Percentiles rank a stretch among this genome's conserved stretches.
phyloP scores from a whole-genome alignment of 257 asterid genomes.

The Penstemon eatonii region DNA sequence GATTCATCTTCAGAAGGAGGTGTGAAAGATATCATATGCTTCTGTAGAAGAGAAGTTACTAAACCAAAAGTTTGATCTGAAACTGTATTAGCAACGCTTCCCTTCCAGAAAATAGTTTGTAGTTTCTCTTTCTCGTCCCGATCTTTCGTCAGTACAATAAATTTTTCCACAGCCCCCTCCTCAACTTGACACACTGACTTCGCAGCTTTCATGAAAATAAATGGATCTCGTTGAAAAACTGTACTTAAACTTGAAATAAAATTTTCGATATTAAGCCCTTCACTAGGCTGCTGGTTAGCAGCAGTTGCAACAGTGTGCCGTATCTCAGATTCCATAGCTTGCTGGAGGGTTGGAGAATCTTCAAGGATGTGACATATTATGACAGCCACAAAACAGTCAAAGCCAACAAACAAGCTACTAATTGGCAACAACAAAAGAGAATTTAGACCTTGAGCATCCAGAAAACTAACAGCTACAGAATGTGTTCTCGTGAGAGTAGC shows the following conservation, averaged over 20 bases:
- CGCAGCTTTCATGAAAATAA: constrained; percentile 79
- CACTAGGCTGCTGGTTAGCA: constrained; percentile 77
- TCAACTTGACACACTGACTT: constrained; percentile 87
- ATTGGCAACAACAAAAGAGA: constrained; percentile 74
- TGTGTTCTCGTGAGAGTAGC: constrained; percentile 84
- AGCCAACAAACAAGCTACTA: constrained; percentile 81
- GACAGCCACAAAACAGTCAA: constrained; percentile 76
- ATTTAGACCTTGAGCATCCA: constrained; percentile 82
- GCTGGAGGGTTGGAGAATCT: constrained; percentile 94
- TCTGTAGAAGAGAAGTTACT: constrained; percentile 74
- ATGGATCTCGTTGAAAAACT: constrained; percentile 80
- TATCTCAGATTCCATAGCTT: constrained; percentile 97
- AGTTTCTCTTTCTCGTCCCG: constrained; percentile 78
- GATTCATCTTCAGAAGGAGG: constrained; percentile 72
- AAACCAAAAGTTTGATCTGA: constrained; percentile 60
- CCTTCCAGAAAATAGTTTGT: constrained; percentile 62
- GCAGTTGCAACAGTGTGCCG: constrained; percentile 73
- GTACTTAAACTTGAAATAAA: constrained; percentile 73
- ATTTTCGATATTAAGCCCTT: constrained; percentile 79
- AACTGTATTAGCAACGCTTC: constrained; percentile 38
- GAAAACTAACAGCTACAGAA: constrained; percentile 73
- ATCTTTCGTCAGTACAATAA: constrained; percentile 70
- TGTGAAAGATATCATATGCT: constrained; percentile 56
- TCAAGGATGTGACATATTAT: constrained; percentile 83
- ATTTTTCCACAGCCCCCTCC: constrained; percentile 91